Percentiles rank a stretch among this genome's conserved stretches.
Conservation (phyloP, 148 eudicot genomes). For the Persicaria maculosa region DNA sequence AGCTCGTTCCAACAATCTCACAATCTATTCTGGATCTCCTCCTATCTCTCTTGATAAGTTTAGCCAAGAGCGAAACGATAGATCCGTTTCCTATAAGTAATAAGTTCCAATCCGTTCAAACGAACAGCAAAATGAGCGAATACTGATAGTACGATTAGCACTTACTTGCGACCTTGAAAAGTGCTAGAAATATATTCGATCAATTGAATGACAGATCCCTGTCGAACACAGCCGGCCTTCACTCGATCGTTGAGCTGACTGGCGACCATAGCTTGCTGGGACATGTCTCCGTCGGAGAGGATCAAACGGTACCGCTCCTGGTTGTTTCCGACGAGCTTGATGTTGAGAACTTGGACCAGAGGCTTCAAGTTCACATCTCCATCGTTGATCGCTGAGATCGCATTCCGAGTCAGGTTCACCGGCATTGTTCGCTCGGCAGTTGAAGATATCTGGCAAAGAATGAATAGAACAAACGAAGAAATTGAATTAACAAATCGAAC, state of each 20-base stretch:
- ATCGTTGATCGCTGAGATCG: conserved; percentile 52
- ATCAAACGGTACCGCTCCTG: conserved; percentile 71
- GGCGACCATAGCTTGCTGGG: conserved; percentile 74
- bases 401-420: conserved; percentile 57
- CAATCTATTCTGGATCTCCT: not conserved
- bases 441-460: conserved; percentile 2
- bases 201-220: conserved; percentile 82
- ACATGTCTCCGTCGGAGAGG: conserved; percentile 52
- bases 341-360: conserved; percentile 67
- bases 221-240: conserved; percentile 41
- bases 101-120: not conserved
- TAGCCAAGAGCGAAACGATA: not conserved
- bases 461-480: not conserved
- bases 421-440: conserved; percentile 36
- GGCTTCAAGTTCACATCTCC: conserved; percentile 88
- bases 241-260: conserved; percentile 88
- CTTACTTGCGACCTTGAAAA: conserved; percentile 74
- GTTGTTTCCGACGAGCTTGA: conserved; percentile 34
- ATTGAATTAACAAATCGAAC: not conserved
- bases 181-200: conserved; percentile 73
- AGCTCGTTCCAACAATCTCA: not conserved
- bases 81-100: not conserved
- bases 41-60: not conserved
- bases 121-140: conserved; percentile 9
- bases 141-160: not conserved